A percentile compares a stretch with the other conserved stretches of the same genome.
These are phyloP conservation scores for Saccharomycopsis phalli DNA, from an alignment of 1,139 yeast genomes.

Conservation along the genomic window DNA sequence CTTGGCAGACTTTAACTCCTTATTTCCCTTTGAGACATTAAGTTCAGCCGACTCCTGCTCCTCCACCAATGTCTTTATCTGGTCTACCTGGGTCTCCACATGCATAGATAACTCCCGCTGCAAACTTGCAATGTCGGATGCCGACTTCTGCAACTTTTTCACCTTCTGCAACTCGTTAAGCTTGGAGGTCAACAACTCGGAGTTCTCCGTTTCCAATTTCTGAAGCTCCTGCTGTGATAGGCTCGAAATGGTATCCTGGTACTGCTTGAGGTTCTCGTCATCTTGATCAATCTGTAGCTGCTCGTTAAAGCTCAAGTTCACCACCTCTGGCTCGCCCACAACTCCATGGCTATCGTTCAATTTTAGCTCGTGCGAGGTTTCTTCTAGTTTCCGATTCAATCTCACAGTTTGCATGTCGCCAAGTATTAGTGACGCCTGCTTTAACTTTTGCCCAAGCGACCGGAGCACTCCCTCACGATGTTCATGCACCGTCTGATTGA, in stretches of 20 bases:
- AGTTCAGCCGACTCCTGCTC: constrained; percentile 62
- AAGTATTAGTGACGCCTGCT: constrained; percentile 21
- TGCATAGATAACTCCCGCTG: constrained; percentile 75
- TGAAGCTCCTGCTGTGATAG: constrained; percentile 57
- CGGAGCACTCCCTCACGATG: constrained; percentile 18
- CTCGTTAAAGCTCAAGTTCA: constrained; percentile 20
- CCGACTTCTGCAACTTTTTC: constrained; percentile 63
- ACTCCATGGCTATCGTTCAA: constrained; percentile 5
- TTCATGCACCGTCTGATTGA: constrained; percentile 22
- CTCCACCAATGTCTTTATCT: constrained; percentile 56
- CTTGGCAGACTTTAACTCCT: constrained; percentile 63
- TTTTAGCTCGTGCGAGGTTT: constrained; percentile 16
- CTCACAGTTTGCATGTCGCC: constrained; percentile 36
- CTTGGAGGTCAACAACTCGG: constrained; percentile 51
- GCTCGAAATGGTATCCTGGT: constrained; percentile 27
- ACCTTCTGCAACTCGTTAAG: constrained; percentile 61
- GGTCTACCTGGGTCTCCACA: constrained; percentile 65
- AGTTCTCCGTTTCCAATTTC: constrained; percentile 63
- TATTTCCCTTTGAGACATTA: constrained; percentile 69
- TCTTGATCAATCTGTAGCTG: constrained; percentile 21
- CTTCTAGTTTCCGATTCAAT: constrained; percentile 31
- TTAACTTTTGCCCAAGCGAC: constrained; percentile 26
- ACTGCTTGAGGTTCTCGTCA: constrained; percentile 21
- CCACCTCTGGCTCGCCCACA: constrained; percentile 1
- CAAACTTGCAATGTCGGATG: constrained; percentile 70